Percentiles rank a stretch among this genome's conserved stretches.
Evolutionary conservation across 2,329 filamentous ascomycete species (phyloP).

Genomic region (Fusarium beomiforme): DNA sequence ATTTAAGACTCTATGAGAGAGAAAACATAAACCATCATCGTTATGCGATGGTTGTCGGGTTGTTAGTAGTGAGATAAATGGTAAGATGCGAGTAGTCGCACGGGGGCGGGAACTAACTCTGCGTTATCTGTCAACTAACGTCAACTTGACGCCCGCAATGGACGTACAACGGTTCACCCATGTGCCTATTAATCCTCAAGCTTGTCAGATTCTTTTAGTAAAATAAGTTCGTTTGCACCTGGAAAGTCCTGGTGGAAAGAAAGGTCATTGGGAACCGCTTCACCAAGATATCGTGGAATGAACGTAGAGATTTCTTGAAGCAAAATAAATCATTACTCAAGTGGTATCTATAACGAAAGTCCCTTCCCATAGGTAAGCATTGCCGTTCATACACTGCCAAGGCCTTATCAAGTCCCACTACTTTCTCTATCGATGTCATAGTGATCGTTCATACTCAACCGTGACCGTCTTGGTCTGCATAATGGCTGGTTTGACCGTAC

Average conservation of each 20-base stretch:
- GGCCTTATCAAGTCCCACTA: background rate
- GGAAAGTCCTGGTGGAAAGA: background rate
- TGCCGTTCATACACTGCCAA: background rate
- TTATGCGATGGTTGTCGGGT: background rate
- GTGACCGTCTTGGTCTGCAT: conserved; percentile 40
- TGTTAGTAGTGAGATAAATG: background rate
- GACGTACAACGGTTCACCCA: background rate
- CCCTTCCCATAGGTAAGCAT: background rate
- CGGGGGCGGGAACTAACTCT: background rate
- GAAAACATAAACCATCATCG: too few relatives aligned
- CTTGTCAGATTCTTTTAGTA: too few relatives aligned
- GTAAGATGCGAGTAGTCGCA: background rate
- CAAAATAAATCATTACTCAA: background rate
- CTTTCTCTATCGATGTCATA: background rate
- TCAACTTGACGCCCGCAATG: background rate
- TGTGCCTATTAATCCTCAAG: background rate
- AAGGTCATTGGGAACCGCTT: background rate
- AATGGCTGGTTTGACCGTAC: conserved; percentile 22
- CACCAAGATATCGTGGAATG: too few relatives aligned
- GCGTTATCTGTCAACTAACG: background rate
- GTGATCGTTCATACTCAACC: conserved; percentile 28
- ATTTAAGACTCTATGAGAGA: background rate
- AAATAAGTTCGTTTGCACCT: too few relatives aligned
- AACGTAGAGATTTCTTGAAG: background rate
- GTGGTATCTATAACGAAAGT: conserved; percentile 10